Percentiles rank a stretch among this genome's conserved stretches.
phyloP scores from a whole-genome alignment of 2,329 filamentous ascomycete genomes.

The Ascochyta rabiei region DNA sequence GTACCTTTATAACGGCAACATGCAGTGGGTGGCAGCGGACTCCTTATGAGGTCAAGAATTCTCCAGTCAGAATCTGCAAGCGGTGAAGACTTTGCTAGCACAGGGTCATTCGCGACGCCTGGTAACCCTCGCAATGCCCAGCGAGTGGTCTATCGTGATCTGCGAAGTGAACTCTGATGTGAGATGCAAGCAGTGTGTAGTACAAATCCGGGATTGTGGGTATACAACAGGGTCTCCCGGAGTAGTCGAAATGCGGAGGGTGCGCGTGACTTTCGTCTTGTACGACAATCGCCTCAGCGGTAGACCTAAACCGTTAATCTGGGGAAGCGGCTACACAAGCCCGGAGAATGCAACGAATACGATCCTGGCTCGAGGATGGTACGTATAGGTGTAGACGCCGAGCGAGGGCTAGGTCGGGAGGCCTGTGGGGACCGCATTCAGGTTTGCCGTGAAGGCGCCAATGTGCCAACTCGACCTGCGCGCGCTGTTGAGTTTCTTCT shows the following conservation, averaged over 20 bases:
- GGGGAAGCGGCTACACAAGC: neutral
- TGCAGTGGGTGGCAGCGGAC: neutral
- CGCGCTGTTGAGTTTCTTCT: neutral
- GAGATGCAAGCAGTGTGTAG: constrained; percentile 15
- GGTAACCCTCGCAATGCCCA: constrained; percentile 2
- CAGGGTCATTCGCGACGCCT: constrained; percentile 1
- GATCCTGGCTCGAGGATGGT: neutral
- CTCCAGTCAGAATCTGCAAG: constrained; percentile 17
- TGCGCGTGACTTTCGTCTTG: constrained; percentile 8
- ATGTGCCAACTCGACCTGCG: neutral
- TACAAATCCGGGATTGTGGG: constrained; percentile 11
- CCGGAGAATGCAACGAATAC: neutral
- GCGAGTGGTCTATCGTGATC: neutral
- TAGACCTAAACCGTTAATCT: neutral
- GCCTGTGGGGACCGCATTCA: neutral
- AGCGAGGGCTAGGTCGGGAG: neutral
- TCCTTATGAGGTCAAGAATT: constrained; percentile 15
- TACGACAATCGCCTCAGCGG: constrained; percentile 4
- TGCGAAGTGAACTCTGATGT: neutral
- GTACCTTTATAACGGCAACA: neutral
- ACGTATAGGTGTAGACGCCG: constrained; percentile 1
- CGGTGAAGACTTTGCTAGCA: constrained; percentile 18
- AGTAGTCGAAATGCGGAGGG: constrained; percentile 7
- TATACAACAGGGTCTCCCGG: neutral
- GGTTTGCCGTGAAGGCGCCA: neutral